phyloP scores from a whole-genome alignment of 139 green algal genomes.

The Tetratostichococcus sp. region DNA sequence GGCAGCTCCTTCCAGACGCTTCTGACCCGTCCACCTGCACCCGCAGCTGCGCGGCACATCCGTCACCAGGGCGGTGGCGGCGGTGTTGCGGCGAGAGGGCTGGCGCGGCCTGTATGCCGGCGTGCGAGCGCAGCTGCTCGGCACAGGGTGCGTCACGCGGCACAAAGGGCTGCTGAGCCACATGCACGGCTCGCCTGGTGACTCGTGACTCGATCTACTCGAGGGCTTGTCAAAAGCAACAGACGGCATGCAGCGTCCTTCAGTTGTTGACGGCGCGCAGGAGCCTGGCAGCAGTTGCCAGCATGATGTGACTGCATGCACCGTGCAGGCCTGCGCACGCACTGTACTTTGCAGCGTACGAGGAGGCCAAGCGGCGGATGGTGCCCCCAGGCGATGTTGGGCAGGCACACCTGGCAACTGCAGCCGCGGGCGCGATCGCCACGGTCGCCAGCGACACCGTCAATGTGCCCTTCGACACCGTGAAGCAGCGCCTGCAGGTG shows the following conservation, averaged over 20 bases:
- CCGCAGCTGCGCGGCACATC: conserved; percentile 61
- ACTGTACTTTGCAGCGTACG: conserved; percentile 94
- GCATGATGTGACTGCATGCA: too few relatives aligned
- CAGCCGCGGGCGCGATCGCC: conserved; percentile 62
- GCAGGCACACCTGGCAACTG: conserved; percentile 47
- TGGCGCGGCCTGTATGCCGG: conserved; percentile 76
- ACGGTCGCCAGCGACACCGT: conserved; percentile 82
- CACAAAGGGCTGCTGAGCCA: background rate
- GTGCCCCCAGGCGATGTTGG: conserved; percentile 9
- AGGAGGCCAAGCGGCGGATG: conserved; percentile 74
- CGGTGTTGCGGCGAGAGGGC: conserved; percentile 68
- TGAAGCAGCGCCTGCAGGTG: conserved; percentile 93
- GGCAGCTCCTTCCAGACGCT: too few relatives aligned
- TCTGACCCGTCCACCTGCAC: too few relatives aligned
- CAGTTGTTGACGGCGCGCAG: too few relatives aligned
- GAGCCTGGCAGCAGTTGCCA: too few relatives aligned
- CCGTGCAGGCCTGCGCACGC: conserved; percentile 83
- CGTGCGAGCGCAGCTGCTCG: conserved; percentile 59
- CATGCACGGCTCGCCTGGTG: too few relatives aligned
- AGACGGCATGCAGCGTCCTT: too few relatives aligned
- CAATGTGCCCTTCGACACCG: conserved; percentile 83
- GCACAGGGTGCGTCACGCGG: conserved; percentile 52
- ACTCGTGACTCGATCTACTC: too few relatives aligned
- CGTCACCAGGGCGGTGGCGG: conserved; percentile 45
- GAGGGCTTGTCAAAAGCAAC: too few relatives aligned